Conservation (phyloP, 768 basidiomycete genomes). For the Auriscalpium orientale region DNA sequence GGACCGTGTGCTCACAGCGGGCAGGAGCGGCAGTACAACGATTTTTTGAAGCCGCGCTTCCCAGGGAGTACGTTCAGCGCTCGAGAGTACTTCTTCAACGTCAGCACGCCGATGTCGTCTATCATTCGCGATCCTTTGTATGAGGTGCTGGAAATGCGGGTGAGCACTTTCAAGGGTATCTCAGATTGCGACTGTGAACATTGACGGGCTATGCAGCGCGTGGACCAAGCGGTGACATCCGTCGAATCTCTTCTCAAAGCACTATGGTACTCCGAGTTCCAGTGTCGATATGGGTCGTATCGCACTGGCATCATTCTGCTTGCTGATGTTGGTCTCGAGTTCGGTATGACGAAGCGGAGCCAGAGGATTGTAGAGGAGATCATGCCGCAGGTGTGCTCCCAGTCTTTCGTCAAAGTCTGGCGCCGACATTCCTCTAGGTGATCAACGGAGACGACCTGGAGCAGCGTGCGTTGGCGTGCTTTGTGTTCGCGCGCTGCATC, state of each 20-base stretch:
- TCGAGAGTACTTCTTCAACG: slow-evolving; percentile 50
- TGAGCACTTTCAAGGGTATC: slow-evolving; percentile 17
- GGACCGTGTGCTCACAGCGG: slow-evolving; percentile 35
- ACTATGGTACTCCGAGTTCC: slow-evolving; percentile 76
- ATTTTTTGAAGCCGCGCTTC: slow-evolving; percentile 53
- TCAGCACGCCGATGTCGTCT: slow-evolving; percentile 23
- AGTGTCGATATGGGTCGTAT: slow-evolving; percentile 59
- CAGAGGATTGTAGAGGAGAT: slow-evolving; percentile 65
- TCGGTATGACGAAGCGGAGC: slow-evolving; percentile 64
- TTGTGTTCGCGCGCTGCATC: slow-evolving; percentile 68
- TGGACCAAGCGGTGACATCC: slow-evolving; percentile 51
- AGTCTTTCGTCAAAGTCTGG: not conserved
- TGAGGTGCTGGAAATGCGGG: slow-evolving; percentile 34
- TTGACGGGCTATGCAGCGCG: slow-evolving; percentile 35
- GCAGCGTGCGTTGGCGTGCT: slow-evolving; percentile 66
- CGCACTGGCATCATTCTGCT: slow-evolving; percentile 63
- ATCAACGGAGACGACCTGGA: slow-evolving; percentile 68
- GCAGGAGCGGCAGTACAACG: slow-evolving; percentile 57
- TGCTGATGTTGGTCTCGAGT: slow-evolving; percentile 73
- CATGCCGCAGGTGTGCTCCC: slow-evolving; percentile 66
- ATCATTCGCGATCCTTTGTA: slow-evolving; percentile 35
- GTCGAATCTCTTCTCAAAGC: slow-evolving; percentile 64
- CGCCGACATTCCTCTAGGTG: slow-evolving; percentile 33
- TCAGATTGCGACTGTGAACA: not conserved
- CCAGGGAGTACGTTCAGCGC: slow-evolving; percentile 48